Evolutionary conservation across 23 red algal genomes (phyloP).

Genomic region (Gracilaria domingensis): DNA sequence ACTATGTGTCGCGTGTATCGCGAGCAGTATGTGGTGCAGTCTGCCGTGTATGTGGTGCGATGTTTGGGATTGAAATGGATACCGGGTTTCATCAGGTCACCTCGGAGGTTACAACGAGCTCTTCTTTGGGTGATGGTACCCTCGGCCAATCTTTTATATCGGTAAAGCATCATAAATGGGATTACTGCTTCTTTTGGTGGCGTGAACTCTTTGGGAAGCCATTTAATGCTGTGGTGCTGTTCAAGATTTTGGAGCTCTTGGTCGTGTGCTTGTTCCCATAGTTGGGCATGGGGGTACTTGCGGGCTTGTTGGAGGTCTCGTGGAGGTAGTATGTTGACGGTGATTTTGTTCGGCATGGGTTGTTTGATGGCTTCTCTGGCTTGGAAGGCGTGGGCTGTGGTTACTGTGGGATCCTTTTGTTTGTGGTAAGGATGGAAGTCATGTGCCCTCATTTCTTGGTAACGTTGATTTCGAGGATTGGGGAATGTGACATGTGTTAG

Average conservation of each 20-base stretch:
- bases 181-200: neutral
- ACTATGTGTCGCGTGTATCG: neutral
- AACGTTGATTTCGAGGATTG: neutral
- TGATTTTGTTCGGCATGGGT: neutral
- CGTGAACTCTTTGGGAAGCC: neutral
- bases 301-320: neutral
- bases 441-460: neutral
- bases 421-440: slow-evolving; percentile 35
- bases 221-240: neutral
- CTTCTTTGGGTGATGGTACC: too few species aligned
- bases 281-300: neutral
- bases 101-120: too few species aligned
- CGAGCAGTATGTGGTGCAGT: slow-evolving; percentile 23
- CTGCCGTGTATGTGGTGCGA: slow-evolving; percentile 23
- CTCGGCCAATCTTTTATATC: too few species aligned
- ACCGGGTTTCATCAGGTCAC: slow-evolving; percentile 63
- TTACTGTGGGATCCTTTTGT: slow-evolving; percentile 1
- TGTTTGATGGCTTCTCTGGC: neutral
- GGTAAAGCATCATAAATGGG: too few species aligned
- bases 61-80: slow-evolving; percentile 36
- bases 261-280: slow-evolving; percentile 29
- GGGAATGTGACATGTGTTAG: neutral
- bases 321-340: neutral
- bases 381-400: slow-evolving; percentile 11
- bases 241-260: slow-evolving; percentile 1